phyloP scores from a whole-genome alignment of 2,329 filamentous ascomycete genomes.

The Orbilia ellipsospora region DNA sequence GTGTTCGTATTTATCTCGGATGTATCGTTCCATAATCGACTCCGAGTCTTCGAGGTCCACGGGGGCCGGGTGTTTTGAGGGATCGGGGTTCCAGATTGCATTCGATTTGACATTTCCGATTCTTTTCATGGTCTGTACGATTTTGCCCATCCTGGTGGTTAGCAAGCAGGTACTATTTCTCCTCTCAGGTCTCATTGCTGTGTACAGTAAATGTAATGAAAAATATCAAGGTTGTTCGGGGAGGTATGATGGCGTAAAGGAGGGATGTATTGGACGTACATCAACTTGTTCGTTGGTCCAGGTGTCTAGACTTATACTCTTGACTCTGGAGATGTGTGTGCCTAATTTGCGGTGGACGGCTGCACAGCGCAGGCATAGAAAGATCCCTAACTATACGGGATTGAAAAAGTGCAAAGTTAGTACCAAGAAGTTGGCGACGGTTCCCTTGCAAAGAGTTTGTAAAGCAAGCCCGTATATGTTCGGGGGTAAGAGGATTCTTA shows the following conservation, averaged over 20 bases:
- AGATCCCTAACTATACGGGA: constrained; percentile 80
- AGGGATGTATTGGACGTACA: constrained; percentile 67
- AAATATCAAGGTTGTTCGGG: not conserved
- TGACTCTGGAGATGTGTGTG: constrained; percentile 98
- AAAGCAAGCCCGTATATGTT: not conserved
- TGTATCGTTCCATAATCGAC: constrained; percentile 93
- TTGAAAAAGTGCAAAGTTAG: not conserved
- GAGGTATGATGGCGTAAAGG: not conserved
- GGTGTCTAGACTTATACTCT: constrained; percentile 97
- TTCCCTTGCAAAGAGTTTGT: too few relatives aligned
- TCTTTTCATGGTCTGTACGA: constrained; percentile 85
- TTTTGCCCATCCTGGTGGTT: constrained; percentile 54
- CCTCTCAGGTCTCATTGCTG: not conserved
- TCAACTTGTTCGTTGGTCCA: constrained; percentile 97
- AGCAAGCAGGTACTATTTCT: constrained; percentile 18
- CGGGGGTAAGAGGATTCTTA: constrained; percentile 66
- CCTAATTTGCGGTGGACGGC: constrained; percentile 94
- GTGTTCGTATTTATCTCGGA: constrained; percentile 90
- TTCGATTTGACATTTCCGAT: constrained; percentile 89
- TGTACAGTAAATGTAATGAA: too few relatives aligned
- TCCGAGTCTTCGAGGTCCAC: constrained; percentile 93
- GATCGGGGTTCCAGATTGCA: constrained; percentile 86
- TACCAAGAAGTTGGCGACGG: too few relatives aligned
- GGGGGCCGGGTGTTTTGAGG: constrained; percentile 83
- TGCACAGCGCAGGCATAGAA: constrained; percentile 97